Percentiles rank a stretch among this genome's conserved stretches.
Evolutionary conservation across 345 rosid species (phyloP).

Genomic region (Pseudoturritis turrita): DNA sequence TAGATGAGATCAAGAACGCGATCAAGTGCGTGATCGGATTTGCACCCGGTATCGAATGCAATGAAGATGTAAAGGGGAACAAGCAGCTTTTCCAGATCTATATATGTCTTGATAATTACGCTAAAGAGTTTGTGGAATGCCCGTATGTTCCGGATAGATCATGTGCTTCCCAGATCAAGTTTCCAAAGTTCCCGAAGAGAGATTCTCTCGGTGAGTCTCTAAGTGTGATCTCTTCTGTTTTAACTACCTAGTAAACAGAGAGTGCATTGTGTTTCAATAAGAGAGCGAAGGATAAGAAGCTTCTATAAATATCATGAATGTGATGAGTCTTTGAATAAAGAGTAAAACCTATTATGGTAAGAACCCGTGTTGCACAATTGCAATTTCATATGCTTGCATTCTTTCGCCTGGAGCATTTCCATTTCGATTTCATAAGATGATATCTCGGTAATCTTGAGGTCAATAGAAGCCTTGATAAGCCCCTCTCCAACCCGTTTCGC

Average conservation of each 20-base stretch:
- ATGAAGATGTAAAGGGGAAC: slow-evolving; percentile 41
- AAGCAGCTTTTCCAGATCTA: slow-evolving; percentile 67
- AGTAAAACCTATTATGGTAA: slow-evolving; percentile 43
- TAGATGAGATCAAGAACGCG: slow-evolving; percentile 50
- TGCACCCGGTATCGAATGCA: slow-evolving; percentile 66
- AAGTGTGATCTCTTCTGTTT: slow-evolving; percentile 14
- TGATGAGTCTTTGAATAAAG: not conserved
- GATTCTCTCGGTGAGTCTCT: not conserved
- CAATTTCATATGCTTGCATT: slow-evolving; percentile 76
- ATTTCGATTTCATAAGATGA: slow-evolving; percentile 80
- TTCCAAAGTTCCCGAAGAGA: slow-evolving; percentile 40
- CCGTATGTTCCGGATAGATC: slow-evolving; percentile 42
- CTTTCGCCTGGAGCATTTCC: slow-evolving; percentile 68
- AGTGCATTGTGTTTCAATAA: not conserved
- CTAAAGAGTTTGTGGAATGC: slow-evolving; percentile 57
- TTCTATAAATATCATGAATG: not conserved
- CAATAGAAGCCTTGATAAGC: slow-evolving; percentile 60
- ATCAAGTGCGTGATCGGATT: slow-evolving; percentile 43
- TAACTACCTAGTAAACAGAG: slow-evolving; percentile 2
- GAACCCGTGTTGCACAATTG: slow-evolving; percentile 64
- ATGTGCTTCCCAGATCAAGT: slow-evolving; percentile 57
- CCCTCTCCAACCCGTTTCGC: slow-evolving; percentile 80
- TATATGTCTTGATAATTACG: slow-evolving; percentile 61
- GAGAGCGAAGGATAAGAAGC: not conserved
- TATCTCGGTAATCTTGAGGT: slow-evolving; percentile 61